Evolutionary conservation across 768 basidiomycete genomes (phyloP).

Genomic region (Terana coerulea): DNA sequence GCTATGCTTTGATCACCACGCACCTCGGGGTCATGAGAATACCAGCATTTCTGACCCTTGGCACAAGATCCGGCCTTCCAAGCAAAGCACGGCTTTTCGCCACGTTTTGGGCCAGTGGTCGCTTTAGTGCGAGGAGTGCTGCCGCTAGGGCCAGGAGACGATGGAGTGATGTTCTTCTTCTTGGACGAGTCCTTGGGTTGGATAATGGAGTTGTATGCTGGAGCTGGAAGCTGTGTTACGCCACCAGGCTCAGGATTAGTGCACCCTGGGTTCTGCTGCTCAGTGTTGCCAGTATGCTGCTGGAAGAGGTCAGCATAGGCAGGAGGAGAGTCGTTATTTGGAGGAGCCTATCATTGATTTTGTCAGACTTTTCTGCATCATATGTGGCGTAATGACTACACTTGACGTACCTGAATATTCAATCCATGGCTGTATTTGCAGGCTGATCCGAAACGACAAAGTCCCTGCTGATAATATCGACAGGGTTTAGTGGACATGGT

Average conservation of each 20-base stretch:
- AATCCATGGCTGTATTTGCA: conserved; percentile 25
- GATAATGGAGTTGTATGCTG: not conserved
- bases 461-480: conserved; percentile 21
- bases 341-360: too few species aligned
- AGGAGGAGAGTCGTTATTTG: too few species aligned
- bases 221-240: not conserved
- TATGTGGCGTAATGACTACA: too few species aligned
- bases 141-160: not conserved
- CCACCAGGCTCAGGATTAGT: not conserved
- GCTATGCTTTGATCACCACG: not conserved
- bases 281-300: not conserved
- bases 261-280: not conserved
- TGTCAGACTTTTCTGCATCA: too few species aligned
- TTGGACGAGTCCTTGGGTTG: not conserved
- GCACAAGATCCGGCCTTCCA: not conserved
- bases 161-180: not conserved
- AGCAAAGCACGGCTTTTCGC: not conserved
- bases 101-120: not conserved
- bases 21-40: not conserved
- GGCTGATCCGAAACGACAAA: conserved; percentile 25
- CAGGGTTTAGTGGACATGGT: too few species aligned
- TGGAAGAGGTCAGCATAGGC: too few species aligned
- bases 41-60: not conserved
- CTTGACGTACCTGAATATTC: not conserved
- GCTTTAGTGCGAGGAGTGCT: not conserved